Evolutionary conservation across 495 filamentous ascomycete genomes (phyloP).

Genomic region (Aspergillus homomorphus): DNA sequence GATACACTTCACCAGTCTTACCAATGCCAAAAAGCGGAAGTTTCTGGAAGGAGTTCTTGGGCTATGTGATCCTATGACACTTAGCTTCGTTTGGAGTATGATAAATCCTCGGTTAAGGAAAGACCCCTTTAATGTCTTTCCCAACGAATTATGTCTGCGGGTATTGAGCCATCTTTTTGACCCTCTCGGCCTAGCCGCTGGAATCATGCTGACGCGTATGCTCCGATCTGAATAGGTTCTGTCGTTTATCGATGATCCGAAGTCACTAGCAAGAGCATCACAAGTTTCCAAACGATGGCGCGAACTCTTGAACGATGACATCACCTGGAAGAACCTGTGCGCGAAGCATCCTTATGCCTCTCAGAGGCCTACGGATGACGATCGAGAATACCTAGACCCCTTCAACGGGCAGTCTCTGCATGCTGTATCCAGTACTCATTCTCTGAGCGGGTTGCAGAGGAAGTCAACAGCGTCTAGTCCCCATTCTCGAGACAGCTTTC

Average conservation of each 20-base stretch:
- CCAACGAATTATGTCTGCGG: constrained; percentile 86
- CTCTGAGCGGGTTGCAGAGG: constrained; percentile 25
- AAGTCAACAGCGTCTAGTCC: constrained; percentile 27
- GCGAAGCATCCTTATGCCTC: constrained; percentile 80
- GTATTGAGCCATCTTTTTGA: constrained; percentile 41
- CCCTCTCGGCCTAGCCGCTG: constrained; percentile 5
- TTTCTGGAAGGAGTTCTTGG: constrained; percentile 83
- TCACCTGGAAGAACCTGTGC: constrained; percentile 95
- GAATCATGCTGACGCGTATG: constrained; percentile 7
- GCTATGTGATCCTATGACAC: constrained; percentile 86
- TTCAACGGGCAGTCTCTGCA: constrained; percentile 30
- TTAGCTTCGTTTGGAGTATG: constrained; percentile 92
- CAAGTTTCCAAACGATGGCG: constrained; percentile 92
- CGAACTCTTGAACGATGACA: constrained; percentile 90
- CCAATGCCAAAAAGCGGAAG: constrained; percentile 53
- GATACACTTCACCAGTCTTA: constrained; percentile 53
- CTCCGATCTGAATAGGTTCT: constrained; percentile 57
- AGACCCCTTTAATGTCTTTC: constrained; percentile 85
- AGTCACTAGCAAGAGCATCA: constrained; percentile 84
- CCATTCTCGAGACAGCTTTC: constrained; percentile 27
- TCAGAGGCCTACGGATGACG: constrained; percentile 56
- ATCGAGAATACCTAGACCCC: constrained; percentile 37
- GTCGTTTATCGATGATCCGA: constrained; percentile 91
- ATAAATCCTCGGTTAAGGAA: constrained; percentile 91
- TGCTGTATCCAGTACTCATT: constrained; percentile 18